Conservation (phyloP, 2,329 filamentous ascomycete genomes). For the Rhynchosporium agropyri region DNA sequence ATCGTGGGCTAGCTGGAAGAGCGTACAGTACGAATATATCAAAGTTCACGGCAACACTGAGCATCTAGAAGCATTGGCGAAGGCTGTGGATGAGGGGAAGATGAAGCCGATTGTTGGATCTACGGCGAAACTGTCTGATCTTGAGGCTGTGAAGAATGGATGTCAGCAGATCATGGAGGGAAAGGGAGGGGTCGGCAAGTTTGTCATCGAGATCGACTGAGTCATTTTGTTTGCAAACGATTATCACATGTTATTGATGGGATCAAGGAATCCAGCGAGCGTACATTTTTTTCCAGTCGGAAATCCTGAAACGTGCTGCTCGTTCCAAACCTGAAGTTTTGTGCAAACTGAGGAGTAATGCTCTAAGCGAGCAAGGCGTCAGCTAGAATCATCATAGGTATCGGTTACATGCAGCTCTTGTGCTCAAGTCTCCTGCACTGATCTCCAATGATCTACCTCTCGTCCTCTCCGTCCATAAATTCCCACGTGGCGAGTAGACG, state of each 20-base stretch:
- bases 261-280: neutral
- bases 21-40: constrained; percentile 45
- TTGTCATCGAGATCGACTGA: constrained; percentile 44
- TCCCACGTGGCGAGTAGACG: constrained; percentile 1
- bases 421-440: neutral
- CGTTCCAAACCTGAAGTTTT: neutral
- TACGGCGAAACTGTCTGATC: constrained; percentile 42
- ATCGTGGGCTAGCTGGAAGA: constrained; percentile 42
- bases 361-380: constrained; percentile 10
- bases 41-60: constrained; percentile 42
- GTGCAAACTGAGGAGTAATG: constrained; percentile 2
- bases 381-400: constrained; percentile 3
- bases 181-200: constrained; percentile 48
- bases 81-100: constrained; percentile 40
- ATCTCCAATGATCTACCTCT: constrained; percentile 13
- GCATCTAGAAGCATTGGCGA: constrained; percentile 42
- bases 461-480: neutral
- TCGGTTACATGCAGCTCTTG: constrained; percentile 10
- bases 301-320: neutral
- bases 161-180: constrained; percentile 45
- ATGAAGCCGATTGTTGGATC: constrained; percentile 44
- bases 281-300: neutral
- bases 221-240: neutral
- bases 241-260: neutral
- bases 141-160: constrained; percentile 44